Evolutionary conservation across 306 rosid genomes (phyloP).

Genomic region (Albizia julibrissin): DNA sequence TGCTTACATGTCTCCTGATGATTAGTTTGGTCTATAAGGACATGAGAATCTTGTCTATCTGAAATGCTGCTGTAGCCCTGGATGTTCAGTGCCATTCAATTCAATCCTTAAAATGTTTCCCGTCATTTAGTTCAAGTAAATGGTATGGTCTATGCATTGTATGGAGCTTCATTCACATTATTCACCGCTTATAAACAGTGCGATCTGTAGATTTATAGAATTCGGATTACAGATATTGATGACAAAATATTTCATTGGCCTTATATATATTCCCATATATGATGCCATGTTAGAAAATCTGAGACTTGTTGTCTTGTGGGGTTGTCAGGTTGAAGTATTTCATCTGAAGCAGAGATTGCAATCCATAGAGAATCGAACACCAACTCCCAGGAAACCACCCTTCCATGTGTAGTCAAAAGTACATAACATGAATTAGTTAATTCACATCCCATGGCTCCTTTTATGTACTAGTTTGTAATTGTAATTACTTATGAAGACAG

Average conservation of each 20-base stretch:
- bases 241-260: neutral
- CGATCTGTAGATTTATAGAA: neutral
- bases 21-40: neutral
- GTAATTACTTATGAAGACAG: neutral
- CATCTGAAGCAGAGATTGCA: constrained; percentile 96
- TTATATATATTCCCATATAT: neutral
- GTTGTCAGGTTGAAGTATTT: constrained; percentile 78
- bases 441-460: constrained; percentile 9
- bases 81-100: neutral
- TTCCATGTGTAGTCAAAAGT: constrained; percentile 60
- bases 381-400: constrained; percentile 94
- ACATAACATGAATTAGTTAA: constrained; percentile 21
- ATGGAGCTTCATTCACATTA: neutral
- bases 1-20: neutral
- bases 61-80: neutral
- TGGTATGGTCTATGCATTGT: neutral
- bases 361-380: constrained; percentile 81
- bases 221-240: neutral
- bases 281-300: neutral
- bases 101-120: neutral
- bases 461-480: no score
- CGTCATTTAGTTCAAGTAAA: neutral
- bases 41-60: neutral
- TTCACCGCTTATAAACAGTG: neutral
- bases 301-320: neutral